Base-by-base conservation (phyloP, 2,329 filamentous ascomycete species). In the Aspergillus sp. region DNA sequence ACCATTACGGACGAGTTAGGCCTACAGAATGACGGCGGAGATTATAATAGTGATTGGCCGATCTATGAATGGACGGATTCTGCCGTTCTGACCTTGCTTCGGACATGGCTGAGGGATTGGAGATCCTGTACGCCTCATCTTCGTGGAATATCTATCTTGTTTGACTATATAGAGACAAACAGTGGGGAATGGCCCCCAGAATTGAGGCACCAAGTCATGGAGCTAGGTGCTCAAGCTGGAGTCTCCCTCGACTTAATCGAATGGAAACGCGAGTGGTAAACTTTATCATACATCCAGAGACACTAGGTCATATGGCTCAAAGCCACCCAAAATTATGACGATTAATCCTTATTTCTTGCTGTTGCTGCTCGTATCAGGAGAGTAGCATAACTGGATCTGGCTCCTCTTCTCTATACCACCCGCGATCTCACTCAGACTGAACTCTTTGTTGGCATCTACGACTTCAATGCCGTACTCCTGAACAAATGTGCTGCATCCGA, bases 1-100 rank as follows among this genome's bases (percentile, higher is more conserved):
- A 45, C 55, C 23, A 58, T 68, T 23, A 69, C 60, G 0, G 59
- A 69, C 21, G 60, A 68, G 15, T 17, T 69, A 25, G 21, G 19
- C 1, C 19, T 58, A 5, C 59, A 67, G 38, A 57, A 60, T 58
- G n/a, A 52, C 5, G 50, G 13, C 12, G 28, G 17, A 8, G 17
- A 30, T n/a, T 15, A 45, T 50, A 32, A 57, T n/a, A 38, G 17
- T 25, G 30, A 39, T 51, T 52, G 36, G 60, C 60, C 60, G 7
- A 10, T 32, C n/a, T 64, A 53, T 49, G 60, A 57, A 39, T 64
- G 57, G 50, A 19, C 48, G n/a, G 39, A n/a, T 21, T 19, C 17
- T 21, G 43, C 50, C 15, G 36, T 62, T 21, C 6, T 65, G 28
- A 41, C 21, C 23, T 32, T 58, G 45, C 13, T 66, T 52, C 57